Evolutionary conservation across 163 green algal genomes (phyloP).

Genomic region (Coccomyxa subellipsoidea): DNA sequence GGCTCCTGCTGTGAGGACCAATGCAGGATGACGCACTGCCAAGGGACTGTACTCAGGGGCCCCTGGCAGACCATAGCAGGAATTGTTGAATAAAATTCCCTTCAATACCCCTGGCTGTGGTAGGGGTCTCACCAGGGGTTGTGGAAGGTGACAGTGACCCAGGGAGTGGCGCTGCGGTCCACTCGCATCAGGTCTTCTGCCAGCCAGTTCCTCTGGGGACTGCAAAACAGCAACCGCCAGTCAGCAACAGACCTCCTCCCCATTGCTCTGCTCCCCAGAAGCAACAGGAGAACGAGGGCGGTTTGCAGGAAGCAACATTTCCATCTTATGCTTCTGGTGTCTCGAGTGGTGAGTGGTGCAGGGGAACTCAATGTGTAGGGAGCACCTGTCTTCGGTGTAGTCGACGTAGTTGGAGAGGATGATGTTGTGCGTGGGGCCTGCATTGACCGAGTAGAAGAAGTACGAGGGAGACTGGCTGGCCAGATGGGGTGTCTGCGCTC

Average conservation of each 20-base stretch:
- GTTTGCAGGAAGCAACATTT: neutral
- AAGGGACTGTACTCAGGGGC: too few relatives aligned
- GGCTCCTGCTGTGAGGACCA: neutral
- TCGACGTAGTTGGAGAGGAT: constrained; percentile 15
- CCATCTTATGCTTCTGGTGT: too few relatives aligned
- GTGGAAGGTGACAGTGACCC: constrained; percentile 8
- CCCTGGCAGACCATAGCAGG: too few relatives aligned
- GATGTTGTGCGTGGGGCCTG: constrained; percentile 29
- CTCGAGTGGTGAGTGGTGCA: too few relatives aligned
- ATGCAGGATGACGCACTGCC: neutral
- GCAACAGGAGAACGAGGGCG: neutral
- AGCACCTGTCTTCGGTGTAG: neutral
- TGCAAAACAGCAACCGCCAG: constrained; percentile 13
- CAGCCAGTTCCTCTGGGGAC: constrained; percentile 36
- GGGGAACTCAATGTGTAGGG: too few relatives aligned
- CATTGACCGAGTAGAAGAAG: constrained; percentile 23
- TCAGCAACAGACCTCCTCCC: constrained; percentile 21
- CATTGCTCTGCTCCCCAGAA: neutral
- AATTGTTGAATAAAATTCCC: too few relatives aligned
- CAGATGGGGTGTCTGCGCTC: neutral
- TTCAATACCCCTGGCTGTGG: too few relatives aligned
- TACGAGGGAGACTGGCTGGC: constrained; percentile 4
- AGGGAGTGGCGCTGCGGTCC: constrained; percentile 41
- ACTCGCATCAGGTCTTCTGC: constrained; percentile 25
- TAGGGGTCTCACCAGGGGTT: neutral